Conservation (phyloP, 108 stramenopile genomes). For the Skeletonema grethae region DNA sequence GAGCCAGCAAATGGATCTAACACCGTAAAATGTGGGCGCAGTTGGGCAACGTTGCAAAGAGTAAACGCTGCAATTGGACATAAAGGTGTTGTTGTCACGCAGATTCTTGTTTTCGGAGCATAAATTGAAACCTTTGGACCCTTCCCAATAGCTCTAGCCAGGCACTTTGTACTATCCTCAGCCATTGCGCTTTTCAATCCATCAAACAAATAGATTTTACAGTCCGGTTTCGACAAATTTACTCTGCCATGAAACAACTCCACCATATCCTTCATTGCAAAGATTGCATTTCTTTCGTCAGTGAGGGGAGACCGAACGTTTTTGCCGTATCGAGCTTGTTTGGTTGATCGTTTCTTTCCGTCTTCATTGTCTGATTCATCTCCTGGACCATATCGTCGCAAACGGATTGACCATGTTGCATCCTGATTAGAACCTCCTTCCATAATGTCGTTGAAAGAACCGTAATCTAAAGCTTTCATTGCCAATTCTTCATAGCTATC, state of each 20-base stretch:
- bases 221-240: conserved; percentile 67
- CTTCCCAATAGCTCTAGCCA: conserved; percentile 64
- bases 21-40: conserved; percentile 35
- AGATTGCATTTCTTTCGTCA: conserved; percentile 63
- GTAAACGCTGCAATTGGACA: conserved; percentile 81
- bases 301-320: conserved; percentile 66
- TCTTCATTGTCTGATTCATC: background rate
- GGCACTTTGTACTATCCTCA: conserved; percentile 22
- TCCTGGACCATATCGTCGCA: conserved; percentile 60
- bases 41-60: conserved; percentile 76
- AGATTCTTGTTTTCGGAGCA: conserved; percentile 80
- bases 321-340: conserved; percentile 62
- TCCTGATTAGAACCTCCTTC: conserved; percentile 44
- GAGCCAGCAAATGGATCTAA: conserved; percentile 87
- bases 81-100: conserved; percentile 85
- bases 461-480: conserved; percentile 26
- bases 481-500: conserved; percentile 55
- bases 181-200: conserved; percentile 47
- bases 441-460: conserved; percentile 68
- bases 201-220: conserved; percentile 78
- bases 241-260: conserved; percentile 67
- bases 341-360: background rate
- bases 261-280: conserved; percentile 58
- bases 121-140: conserved; percentile 66
- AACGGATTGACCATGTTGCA: conserved; percentile 77